Conservation (phyloP, 78 protist genomes). For the Dictyostelium purpureum region DNA sequence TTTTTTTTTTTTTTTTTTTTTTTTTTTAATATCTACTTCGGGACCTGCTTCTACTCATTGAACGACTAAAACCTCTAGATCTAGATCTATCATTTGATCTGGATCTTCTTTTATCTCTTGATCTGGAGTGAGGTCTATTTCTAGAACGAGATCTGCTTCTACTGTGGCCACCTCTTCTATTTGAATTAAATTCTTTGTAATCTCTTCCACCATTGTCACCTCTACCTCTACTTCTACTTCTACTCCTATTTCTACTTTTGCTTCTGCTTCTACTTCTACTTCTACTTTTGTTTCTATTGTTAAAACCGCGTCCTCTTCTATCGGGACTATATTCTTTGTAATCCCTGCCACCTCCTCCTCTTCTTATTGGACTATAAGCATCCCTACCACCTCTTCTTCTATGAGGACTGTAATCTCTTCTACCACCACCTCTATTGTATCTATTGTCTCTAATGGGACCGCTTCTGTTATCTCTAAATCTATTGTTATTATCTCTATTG, state of each 20-base stretch:
- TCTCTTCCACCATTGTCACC: neutral
- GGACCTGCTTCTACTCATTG: too few relatives aligned
- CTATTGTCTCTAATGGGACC: neutral
- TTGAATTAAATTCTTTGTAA: neutral
- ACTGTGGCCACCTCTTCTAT: neutral
- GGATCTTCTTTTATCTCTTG: too few relatives aligned
- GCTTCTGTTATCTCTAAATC: neutral
- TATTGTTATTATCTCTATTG: neutral
- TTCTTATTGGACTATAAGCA: neutral
- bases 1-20: neutral
- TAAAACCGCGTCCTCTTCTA: neutral
- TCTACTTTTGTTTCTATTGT: neutral
- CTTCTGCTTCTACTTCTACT: slow-evolving; percentile 1
- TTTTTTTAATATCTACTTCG: too few relatives aligned
- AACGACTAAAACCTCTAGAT: too few relatives aligned
- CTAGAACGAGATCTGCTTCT: neutral
- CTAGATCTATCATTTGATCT: too few relatives aligned
- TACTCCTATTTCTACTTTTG: neutral
- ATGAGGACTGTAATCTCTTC: neutral
- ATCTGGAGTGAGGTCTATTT: neutral
- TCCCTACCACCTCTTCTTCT: neutral
- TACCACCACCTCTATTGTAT: neutral
- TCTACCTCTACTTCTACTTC: neutral
- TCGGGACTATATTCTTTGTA: too few relatives aligned
- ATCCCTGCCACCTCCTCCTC: neutral